These are phyloP conservation scores for Hordeum vulgare DNA, from an alignment of 176 grass and related monocot genomes.

Conservation along the genomic window DNA sequence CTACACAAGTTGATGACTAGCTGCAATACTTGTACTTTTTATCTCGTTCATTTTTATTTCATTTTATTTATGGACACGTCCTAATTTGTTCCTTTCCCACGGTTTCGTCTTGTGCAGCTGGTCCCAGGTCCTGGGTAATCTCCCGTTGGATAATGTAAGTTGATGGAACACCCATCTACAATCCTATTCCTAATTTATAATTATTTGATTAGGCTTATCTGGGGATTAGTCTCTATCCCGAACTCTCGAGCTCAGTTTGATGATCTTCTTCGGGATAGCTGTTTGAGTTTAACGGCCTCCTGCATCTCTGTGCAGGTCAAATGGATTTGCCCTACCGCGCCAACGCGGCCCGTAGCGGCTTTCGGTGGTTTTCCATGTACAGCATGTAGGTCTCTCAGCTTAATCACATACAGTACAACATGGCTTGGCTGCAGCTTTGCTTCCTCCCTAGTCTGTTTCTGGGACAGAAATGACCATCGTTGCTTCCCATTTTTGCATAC, in stretches of 20 bases:
- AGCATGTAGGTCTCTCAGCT: constrained; percentile 62
- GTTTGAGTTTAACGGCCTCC: neutral
- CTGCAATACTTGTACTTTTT: neutral
- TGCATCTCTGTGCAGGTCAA: constrained; percentile 62
- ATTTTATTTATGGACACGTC: neutral
- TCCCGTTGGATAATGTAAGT: constrained; percentile 94
- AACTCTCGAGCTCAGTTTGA: neutral
- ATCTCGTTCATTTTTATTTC: neutral
- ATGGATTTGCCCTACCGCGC: constrained; percentile 97
- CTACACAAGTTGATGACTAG: neutral
- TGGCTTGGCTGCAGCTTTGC: neutral
- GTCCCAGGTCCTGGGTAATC: constrained; percentile 80
- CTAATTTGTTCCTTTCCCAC: neutral
- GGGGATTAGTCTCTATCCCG: neutral
- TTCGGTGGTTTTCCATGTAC: constrained; percentile 97
- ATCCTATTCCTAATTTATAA: constrained; percentile 7
- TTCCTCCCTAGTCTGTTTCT: constrained; percentile 17
- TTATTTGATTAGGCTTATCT: constrained; percentile 29
- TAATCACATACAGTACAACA: neutral
- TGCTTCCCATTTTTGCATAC: neutral
- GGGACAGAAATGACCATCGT: neutral
- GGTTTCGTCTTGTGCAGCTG: constrained; percentile 55
- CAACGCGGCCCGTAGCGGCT: constrained; percentile 72
- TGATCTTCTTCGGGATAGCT: neutral
- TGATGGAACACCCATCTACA: neutral